phyloP scores from a whole-genome alignment of 1,284 basidiomycete genomes.

The Somion occarium region DNA sequence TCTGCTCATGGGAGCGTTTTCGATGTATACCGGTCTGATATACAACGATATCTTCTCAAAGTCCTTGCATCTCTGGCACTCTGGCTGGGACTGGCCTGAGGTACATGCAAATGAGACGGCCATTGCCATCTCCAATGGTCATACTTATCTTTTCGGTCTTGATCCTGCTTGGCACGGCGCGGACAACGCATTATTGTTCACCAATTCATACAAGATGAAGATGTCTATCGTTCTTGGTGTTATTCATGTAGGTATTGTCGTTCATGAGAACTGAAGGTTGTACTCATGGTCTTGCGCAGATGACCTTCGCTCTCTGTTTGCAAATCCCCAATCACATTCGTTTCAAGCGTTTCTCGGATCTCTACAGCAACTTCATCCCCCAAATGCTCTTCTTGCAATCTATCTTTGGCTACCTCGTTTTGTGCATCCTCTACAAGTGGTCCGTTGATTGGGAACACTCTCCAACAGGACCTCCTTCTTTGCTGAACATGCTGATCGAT shows the following conservation, averaged over 20 bases:
- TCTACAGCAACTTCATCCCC: constrained; percentile 94
- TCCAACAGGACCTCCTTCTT: constrained; percentile 74
- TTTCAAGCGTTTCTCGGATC: constrained; percentile 83
- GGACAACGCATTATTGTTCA: constrained; percentile 91
- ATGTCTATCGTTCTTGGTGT: constrained; percentile 98
- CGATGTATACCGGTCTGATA: constrained; percentile 93
- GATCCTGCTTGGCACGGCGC: constrained; percentile 96
- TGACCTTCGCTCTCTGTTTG: constrained; percentile 96
- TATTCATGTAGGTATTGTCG: constrained; percentile 70
- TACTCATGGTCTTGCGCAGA: constrained; percentile 43
- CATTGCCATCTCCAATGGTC: constrained; percentile 54
- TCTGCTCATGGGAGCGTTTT: constrained; percentile 94
- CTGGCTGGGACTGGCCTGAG: constrained; percentile 84
- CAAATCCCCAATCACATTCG: constrained; percentile 94
- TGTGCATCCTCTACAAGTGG: constrained; percentile 99
- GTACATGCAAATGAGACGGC: constrained; percentile 40
- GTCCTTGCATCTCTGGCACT: constrained; percentile 83
- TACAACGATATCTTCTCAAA: constrained; percentile 99
- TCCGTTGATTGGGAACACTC: constrained; percentile 84
- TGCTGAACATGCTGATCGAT: constrained; percentile 93
- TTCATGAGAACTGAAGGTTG: background rate
- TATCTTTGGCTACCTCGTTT: constrained; percentile 94
- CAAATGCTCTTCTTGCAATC: constrained; percentile 97
- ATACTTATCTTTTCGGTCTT: constrained; percentile 88
- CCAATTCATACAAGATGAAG: constrained; percentile 99